A percentile compares a stretch with the other conserved stretches of the same genome.
Conservation (phyloP, 2,329 filamentous ascomycete genomes). For the Epichloe uncinata region DNA sequence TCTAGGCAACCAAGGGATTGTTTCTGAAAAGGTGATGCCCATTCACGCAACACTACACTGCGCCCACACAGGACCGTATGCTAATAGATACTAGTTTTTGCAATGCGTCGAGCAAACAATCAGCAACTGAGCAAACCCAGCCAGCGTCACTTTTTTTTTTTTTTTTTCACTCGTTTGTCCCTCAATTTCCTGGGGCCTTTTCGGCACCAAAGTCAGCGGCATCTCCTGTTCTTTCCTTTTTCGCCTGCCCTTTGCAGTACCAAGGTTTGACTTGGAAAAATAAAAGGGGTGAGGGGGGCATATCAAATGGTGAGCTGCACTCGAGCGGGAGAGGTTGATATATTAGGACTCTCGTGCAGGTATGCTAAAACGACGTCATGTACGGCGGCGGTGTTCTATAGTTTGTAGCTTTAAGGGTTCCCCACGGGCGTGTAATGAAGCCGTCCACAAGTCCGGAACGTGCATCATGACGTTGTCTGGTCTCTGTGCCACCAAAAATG, state of each 20-base stretch:
- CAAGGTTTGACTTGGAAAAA: too few relatives aligned
- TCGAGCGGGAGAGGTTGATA: too few relatives aligned
- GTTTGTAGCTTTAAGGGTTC: background rate
- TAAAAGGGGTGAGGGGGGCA: too few relatives aligned
- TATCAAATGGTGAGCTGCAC: too few relatives aligned
- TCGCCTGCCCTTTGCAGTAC: background rate
- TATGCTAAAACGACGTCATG: background rate
- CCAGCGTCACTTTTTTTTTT: background rate
- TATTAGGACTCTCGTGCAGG: background rate
- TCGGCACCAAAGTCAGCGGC: too few relatives aligned
- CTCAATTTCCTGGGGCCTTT: background rate
- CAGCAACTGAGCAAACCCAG: background rate
- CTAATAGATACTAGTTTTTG: conserved; percentile 7
- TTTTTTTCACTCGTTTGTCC: background rate
- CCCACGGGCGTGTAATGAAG: too few relatives aligned
- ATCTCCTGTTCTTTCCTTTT: background rate
- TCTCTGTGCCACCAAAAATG: too few relatives aligned
- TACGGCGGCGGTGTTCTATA: background rate
- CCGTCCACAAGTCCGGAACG: too few relatives aligned
- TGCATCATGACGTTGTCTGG: too few relatives aligned
- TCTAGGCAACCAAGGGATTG: conserved; percentile 48
- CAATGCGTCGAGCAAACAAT: conserved; percentile 11
- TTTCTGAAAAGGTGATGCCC: conserved; percentile 17
- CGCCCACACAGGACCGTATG: background rate
- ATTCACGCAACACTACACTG: background rate